phyloP scores from a whole-genome alignment of 192 early-diverging fungal species.

The Coemansia javaensis region DNA sequence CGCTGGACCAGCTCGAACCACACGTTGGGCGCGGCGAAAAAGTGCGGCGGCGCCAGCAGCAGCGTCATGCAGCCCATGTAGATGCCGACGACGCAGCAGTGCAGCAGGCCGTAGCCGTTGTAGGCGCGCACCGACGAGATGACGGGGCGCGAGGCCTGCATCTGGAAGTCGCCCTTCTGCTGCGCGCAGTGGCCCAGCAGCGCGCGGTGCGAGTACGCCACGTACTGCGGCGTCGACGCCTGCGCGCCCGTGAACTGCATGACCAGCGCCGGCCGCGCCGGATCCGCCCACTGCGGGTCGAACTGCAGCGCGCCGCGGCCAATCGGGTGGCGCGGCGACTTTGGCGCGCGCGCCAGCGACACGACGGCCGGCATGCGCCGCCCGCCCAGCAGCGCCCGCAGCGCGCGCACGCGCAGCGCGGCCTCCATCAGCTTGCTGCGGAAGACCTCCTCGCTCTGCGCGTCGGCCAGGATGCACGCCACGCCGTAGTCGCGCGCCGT shows the following conservation, averaged over 20 bases:
- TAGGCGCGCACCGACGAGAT: conserved; percentile 49
- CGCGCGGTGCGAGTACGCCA: conserved; percentile 35
- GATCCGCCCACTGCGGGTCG: conserved; percentile 53
- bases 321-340: conserved; percentile 54
- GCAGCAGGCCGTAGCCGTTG: conserved; percentile 54
- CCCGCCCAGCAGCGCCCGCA: conserved; percentile 27
- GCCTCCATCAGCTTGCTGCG: conserved; percentile 56
- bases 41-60: conserved; percentile 61
- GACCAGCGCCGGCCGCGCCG: conserved; percentile 56
- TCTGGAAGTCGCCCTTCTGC: conserved; percentile 52
- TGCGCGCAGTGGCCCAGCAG: conserved; percentile 40
- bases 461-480: conserved; percentile 58
- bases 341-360: conserved; percentile 63
- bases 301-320: conserved; percentile 58
- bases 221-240: conserved; percentile 47
- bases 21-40: conserved; percentile 53
- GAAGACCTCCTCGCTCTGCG: conserved; percentile 61
- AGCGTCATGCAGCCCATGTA: conserved; percentile 60
- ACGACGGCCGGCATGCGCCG: conserved; percentile 56
- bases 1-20: conserved; percentile 72
- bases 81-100: conserved; percentile 49
- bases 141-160: conserved; percentile 33
- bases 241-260: conserved; percentile 42
- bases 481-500: conserved; percentile 60
- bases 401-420: conserved; percentile 53